Conservation (phyloP, 352 stramenopile genomes). For the Blastocystis sp. region DNA sequence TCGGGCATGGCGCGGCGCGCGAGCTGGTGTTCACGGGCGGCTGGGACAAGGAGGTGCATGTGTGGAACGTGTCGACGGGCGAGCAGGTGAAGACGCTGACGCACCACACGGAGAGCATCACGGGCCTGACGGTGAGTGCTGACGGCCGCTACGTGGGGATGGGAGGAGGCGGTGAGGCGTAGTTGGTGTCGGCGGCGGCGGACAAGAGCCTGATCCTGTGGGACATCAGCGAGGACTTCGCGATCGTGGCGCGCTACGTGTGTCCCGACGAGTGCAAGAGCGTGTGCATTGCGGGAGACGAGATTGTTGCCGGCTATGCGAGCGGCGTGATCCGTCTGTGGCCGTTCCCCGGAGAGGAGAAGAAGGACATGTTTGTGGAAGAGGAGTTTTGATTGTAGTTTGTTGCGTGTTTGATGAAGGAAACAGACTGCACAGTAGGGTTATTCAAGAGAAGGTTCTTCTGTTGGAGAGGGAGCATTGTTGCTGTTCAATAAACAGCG, state of each 20-base stretch:
- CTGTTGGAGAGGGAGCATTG: too few relatives aligned
- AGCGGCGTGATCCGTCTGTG: conserved; percentile 60
- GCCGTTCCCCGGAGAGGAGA: neutral
- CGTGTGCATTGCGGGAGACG: conserved; percentile 8
- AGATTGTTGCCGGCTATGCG: conserved; percentile 37
- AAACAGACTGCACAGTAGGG: too few relatives aligned
- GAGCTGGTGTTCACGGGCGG: conserved; percentile 30
- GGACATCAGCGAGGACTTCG: conserved; percentile 28
- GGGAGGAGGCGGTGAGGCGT: too few relatives aligned
- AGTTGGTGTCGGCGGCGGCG: neutral
- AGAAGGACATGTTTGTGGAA: too few relatives aligned
- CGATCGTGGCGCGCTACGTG: neutral
- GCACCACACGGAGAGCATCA: conserved; percentile 45
- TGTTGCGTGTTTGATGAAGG: too few relatives aligned
- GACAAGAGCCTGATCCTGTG: conserved; percentile 48
- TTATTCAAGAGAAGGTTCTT: too few relatives aligned
- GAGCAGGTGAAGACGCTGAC: conserved; percentile 24
- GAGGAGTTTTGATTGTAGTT: too few relatives aligned
- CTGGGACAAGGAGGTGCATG: conserved; percentile 59
- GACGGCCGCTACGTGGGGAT: too few relatives aligned
- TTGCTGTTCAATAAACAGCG: too few relatives aligned
- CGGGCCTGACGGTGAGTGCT: too few relatives aligned
- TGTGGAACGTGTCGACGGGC: conserved; percentile 27
- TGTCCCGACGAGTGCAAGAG: conserved; percentile 36
- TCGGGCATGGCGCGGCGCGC: conserved; percentile 16